Evolutionary conservation across 768 basidiomycete species (phyloP), one percentile per base, ranked within the genome.

Genomic region (Lactarius deliciosus): DNA sequence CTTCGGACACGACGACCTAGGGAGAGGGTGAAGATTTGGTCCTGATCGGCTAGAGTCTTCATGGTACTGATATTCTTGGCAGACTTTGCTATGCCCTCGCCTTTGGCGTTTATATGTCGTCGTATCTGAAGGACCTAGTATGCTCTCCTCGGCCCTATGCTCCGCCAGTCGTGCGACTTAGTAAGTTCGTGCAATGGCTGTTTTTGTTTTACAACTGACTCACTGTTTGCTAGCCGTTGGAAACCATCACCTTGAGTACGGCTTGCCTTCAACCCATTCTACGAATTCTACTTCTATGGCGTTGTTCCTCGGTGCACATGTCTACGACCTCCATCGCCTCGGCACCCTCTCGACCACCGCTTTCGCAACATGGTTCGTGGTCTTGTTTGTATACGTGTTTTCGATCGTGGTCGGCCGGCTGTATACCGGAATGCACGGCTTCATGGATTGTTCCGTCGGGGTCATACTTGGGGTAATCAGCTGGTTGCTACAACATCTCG

Each of bases 211-310:
- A 63, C 10, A 9, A 18, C 43, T 40, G 2, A 41, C 34, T n/a
- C 22, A 15, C n/a, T 41, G 50, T 68, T 41, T 32, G 7, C n/a
- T 66, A 92, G 90, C 88, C 5, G 87, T 93, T 61, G 90, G 91
- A 16, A 83, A 79, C 1, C 91, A 92, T 72, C 91, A 94, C 70
- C 82, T 92, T 3, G 94, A 96, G 78, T 96, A 96, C 71, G 96
- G 96, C 28, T 96, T 98, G 73, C 96, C 95, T 0, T 96, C 94
- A 0, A 97, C 96, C 25, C 96, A 99, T 73, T 91, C 93, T 2
- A 93, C 95, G 9, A 96, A 97, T 75, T 85, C 87, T 62, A 83
- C 94, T 60, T 96, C 93, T 32, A 91, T 97, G 72, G 94, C 94
- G 0, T 82, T 98, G 4, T 92, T 92, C 77, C 81, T 92, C 66